Conservation (phyloP, 495 filamentous ascomycete species). For the Recurvomyces mirabilis region DNA sequence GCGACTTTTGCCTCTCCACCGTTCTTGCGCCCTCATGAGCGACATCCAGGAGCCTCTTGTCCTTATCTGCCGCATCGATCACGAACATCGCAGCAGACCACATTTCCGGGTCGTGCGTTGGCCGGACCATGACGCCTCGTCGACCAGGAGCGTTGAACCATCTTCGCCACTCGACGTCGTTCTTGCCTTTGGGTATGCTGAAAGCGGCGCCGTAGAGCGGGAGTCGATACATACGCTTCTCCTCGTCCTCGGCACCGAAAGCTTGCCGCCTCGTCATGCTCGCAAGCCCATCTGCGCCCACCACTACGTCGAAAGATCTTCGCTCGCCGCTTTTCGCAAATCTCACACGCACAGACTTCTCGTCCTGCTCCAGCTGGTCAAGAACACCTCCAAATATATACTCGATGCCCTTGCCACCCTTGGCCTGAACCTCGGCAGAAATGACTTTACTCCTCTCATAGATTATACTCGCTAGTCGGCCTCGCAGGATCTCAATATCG, state of each 20-base stretch:
- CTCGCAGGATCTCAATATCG: conserved; percentile 42
- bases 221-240: conserved; percentile 5
- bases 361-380: conserved; percentile 12
- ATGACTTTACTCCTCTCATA: conserved; percentile 3
- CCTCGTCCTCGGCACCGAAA: conserved; percentile 11
- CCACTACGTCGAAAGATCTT: conserved; percentile 17
- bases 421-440: conserved; percentile 3
- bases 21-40: conserved; percentile 1
- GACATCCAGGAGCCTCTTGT: conserved; percentile 4
- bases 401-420: conserved; percentile 11
- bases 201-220: conserved; percentile 17
- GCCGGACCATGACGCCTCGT: conserved; percentile 14
- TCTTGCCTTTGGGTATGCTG: conserved; percentile 5
- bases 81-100: conserved; percentile 6
- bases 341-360: conserved; percentile 9
- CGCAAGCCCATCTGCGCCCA: conserved; percentile 21
- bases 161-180: conserved; percentile 11
- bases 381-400: conserved; percentile 18
- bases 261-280: conserved; percentile 6
- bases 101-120: neutral
- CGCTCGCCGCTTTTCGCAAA: conserved; percentile 13
- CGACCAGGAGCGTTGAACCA: conserved; percentile 20
- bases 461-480: conserved; percentile 36
- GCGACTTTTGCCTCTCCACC: conserved; percentile 10
- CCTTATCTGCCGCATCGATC: conserved; percentile 5